phyloP scores from a whole-genome alignment of 768 basidiomycete species.

The Lanmaoa rubissima region DNA sequence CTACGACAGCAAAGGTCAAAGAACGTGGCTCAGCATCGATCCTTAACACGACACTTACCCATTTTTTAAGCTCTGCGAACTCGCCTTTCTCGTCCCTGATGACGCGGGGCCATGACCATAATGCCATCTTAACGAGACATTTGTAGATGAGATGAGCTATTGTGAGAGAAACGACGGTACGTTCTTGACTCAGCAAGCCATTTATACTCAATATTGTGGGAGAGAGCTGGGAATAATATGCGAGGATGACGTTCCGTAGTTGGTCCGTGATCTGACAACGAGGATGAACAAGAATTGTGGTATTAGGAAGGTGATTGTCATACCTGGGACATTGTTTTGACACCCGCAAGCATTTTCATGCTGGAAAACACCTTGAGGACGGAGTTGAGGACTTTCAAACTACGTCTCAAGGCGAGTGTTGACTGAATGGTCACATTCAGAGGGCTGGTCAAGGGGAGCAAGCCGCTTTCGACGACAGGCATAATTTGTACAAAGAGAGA shows the following conservation, averaged over 20 bases:
- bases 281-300: neutral
- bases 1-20: slow-evolving; percentile 36
- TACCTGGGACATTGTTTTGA: slow-evolving; percentile 66
- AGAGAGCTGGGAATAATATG: slow-evolving; percentile 56
- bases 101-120: slow-evolving; percentile 67
- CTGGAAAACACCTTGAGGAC: slow-evolving; percentile 68
- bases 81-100: slow-evolving; percentile 45
- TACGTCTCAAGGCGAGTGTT: slow-evolving; percentile 53
- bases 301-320: slow-evolving; percentile 11
- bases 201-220: slow-evolving; percentile 35
- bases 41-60: slow-evolving; percentile 42
- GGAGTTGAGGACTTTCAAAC: slow-evolving; percentile 61
- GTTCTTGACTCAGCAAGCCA: slow-evolving; percentile 35
- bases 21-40: neutral
- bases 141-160: slow-evolving; percentile 75
- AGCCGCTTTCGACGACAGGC: slow-evolving; percentile 49
- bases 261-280: slow-evolving; percentile 24
- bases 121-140: slow-evolving; percentile 62
- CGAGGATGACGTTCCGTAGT: slow-evolving; percentile 53
- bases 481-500: slow-evolving; percentile 42
- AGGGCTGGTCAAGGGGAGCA: slow-evolving; percentile 49
- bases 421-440: slow-evolving; percentile 42
- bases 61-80: slow-evolving; percentile 43
- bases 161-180: slow-evolving; percentile 46
- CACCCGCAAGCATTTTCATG: slow-evolving; percentile 67